Evolutionary conservation across 352 stramenopile species (phyloP), one percentile per base, ranked within the genome.

Genomic region (Phytophthora nicotianae): DNA sequence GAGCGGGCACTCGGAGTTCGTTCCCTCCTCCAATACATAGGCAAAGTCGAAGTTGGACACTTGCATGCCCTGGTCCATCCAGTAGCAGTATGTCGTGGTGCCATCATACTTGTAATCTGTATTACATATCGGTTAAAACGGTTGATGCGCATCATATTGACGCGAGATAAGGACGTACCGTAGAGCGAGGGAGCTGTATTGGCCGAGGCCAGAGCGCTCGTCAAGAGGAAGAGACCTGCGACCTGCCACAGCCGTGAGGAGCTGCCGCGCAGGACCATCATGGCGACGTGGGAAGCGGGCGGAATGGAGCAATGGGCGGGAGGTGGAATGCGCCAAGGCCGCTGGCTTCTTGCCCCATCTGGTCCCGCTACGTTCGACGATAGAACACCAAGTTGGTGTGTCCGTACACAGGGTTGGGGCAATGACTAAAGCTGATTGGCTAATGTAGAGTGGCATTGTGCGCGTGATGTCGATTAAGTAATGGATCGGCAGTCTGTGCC

Each of bases 31-130:
- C n/a, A 81, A 61, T 29, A 91, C 70, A 45, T 91, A 90, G 49
- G 81, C 78, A 10, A 84, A 88, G 60, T 93, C 82, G 50, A 89
- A 74, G 57, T 83, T 88, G 56, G 72, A 70, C 49, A 93, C 77
- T 38, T 81, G 69, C 68, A 93, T 74, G 33, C 81, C 80, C 63
- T 93, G 84, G 58, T 90, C 68, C 60, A 93, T 71, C 71, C 74
- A 86, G 70, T 89, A 91, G 79, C 84, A 93, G 58, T 91, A 91
- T n/a, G 81, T 90, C 52, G 83, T 90, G 50, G 74, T 73, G 56
- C 79, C 81, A 53, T 90, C 80, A 37, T 90, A 90, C 52, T 83
- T 33, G 64, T 92, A 92, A 57, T 92, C 83, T 91, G 26, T 11
- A 23, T 8, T 7, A 20, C 21, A 41, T 43, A 38, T 3, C 5